Conservation (phyloP, 2,329 filamentous ascomycete genomes). For the Exserohilum rostratum region DNA sequence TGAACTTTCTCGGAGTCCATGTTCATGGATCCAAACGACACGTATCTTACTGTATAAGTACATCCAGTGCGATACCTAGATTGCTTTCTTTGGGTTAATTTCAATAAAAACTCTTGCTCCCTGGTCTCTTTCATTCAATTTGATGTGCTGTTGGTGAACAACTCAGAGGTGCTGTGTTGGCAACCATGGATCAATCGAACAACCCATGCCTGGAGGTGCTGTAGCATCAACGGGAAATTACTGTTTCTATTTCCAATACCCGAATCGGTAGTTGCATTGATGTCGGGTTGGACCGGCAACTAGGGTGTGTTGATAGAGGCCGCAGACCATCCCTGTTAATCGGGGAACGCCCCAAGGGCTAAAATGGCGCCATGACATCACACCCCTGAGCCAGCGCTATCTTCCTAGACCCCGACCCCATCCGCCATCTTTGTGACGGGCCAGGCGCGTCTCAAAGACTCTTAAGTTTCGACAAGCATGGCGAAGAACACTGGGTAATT, state of each 20-base stretch:
- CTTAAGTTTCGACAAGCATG: constrained; percentile 18
- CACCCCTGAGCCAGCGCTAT: constrained; percentile 5
- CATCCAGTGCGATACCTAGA: neutral
- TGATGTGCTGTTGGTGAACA: neutral
- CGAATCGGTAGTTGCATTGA: neutral
- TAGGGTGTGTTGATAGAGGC: neutral
- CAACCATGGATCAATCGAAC: neutral
- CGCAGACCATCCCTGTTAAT: neutral
- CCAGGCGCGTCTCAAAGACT: neutral
- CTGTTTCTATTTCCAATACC: neutral
- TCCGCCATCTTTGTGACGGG: constrained; percentile 5
- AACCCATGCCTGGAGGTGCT: neutral
- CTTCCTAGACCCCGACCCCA: constrained; percentile 6
- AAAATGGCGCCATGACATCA: constrained; percentile 14
- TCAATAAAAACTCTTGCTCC: neutral
- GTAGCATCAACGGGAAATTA: neutral
- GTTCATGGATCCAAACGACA: neutral
- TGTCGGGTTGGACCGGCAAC: neutral
- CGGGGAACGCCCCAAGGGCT: neutral
- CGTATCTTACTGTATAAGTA: neutral
- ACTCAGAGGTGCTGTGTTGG: neutral
- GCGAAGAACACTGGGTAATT: constrained; percentile 5
- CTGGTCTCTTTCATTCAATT: neutral
- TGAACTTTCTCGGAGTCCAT: neutral
- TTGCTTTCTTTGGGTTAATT: neutral